Base-by-base conservation (phyloP, 2,329 filamentous ascomycete species). In the Aspergillus spinulosporus region DNA sequence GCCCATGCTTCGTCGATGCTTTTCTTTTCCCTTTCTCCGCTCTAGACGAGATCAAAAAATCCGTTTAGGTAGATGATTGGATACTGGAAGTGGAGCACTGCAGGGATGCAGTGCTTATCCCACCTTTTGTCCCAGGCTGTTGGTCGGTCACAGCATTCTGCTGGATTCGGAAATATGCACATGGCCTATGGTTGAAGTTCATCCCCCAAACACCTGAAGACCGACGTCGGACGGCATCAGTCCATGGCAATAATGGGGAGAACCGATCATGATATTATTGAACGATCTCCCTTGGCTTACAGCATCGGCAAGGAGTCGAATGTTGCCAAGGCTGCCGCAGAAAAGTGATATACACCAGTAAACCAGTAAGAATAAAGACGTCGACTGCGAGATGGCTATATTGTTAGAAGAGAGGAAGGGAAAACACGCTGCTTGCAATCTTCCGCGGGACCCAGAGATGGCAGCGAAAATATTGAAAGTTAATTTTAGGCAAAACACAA, bases 101-200 rank as follows among this genome's bases (percentile, higher is more conserved):
- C 63, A 62, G 62, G 59, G 62, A 65, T 68, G 50, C 60, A 62
- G 61, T 70, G 68, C 67, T 68, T 70, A 68, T 65, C 62, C 62
- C 58, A 56, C 51, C 60, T 54, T 55, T 60, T 52, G 58, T 57
- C 57, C 50, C 43, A 62, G 58, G 36, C 52, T 49, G 56, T 53
- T 58, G 56, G 58, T 60, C 56, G 48, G 44, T 34, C 37, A 46
- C 39, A 28, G 40, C 48, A n/a, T 15, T 26, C 15, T 40, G 28
- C 50, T 54, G 45, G 46, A 47, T 32, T 15, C 32, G 47, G 28
- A 14, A 37, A 45, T 34, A 36, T 52, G 49, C 57, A 56, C 57
- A 52, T 57, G 51, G 51, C 28, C 49, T 43, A 37, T 52, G 43
- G 26, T 42, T 31, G 21, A 49, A 48, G 48, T 37, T 31, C 34